Percentiles rank a stretch among this genome's conserved stretches.
Conservation (phyloP, 768 basidiomycete genomes). For the Tremella mesenterica region DNA sequence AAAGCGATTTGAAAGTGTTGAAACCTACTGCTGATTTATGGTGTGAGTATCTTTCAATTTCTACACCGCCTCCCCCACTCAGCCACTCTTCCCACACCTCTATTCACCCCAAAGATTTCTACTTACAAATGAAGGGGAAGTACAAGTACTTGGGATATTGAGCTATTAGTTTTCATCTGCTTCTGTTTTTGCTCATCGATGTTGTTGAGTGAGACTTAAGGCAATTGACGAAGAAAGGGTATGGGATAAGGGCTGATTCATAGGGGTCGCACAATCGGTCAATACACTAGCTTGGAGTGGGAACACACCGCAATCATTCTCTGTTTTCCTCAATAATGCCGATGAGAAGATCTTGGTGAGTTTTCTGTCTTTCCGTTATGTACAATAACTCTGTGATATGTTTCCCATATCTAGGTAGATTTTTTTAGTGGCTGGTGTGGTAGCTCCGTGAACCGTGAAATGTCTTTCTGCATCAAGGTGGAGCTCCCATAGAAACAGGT, state of each 20-base stretch:
- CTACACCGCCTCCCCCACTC: not conserved
- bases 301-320: constrained; percentile 27
- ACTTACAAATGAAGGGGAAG: no score
- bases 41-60: not conserved
- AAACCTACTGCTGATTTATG: not conserved
- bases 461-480: no score
- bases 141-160: not conserved
- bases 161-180: no score
- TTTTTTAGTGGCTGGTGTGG: no score
- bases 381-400: no score
- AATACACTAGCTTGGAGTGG: constrained; percentile 37
- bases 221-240: no score
- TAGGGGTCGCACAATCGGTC: constrained; percentile 31
- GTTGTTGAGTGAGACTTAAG: no score
- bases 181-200: no score
- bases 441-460: no score
- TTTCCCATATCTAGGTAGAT: no score
- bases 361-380: not conserved
- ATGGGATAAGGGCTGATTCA: not conserved
- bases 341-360: constrained; percentile 29
- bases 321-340: constrained; percentile 33
- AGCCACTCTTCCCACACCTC: not conserved
- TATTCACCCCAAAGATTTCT: no score
- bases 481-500: not conserved
- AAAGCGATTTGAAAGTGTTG: not conserved